Percentiles rank a stretch among this genome's conserved stretches.
These are phyloP conservation scores for Leccinum angustisporum DNA, from an alignment of 1,284 basidiomycete genomes.

Conservation along the genomic window DNA sequence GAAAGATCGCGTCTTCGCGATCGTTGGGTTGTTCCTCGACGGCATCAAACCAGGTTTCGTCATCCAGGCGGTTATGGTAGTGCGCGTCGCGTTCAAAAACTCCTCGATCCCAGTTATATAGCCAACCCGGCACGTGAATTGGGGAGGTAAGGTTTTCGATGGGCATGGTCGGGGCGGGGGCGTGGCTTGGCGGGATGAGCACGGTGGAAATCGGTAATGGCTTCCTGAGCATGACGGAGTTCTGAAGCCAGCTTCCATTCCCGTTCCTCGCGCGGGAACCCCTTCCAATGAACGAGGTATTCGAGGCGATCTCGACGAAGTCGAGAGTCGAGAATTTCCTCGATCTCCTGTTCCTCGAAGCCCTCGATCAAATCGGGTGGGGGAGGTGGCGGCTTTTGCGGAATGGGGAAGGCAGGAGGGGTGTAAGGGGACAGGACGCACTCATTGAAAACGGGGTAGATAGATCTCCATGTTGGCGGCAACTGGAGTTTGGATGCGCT, in stretches of 20 bases:
- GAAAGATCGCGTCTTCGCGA: slow-evolving; percentile 3
- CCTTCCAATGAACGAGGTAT: no score
- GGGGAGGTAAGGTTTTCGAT: slow-evolving; percentile 4
- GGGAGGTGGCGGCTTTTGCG: no score
- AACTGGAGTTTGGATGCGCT: no score
- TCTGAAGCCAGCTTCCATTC: neutral
- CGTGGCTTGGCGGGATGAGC: neutral
- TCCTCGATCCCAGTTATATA: neutral
- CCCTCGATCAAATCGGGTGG: no score
- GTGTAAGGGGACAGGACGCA: no score
- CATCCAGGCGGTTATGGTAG: neutral
- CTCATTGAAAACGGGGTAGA: no score
- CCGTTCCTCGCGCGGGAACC: no score
- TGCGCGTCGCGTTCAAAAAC: neutral
- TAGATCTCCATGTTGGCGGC: no score
- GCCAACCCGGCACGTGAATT: neutral
- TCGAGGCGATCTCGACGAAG: no score
- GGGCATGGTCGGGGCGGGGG: neutral
- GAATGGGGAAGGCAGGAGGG: no score
- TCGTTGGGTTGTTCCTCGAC: neutral
- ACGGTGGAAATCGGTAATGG: neutral
- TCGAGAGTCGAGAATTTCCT: no score
- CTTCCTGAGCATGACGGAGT: neutral
- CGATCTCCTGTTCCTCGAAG: no score
- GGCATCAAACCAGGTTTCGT: neutral